Evolutionary conservation across 371 early-diverging fungal genomes (phyloP).

Genomic region (Gilbertella persicaria): DNA sequence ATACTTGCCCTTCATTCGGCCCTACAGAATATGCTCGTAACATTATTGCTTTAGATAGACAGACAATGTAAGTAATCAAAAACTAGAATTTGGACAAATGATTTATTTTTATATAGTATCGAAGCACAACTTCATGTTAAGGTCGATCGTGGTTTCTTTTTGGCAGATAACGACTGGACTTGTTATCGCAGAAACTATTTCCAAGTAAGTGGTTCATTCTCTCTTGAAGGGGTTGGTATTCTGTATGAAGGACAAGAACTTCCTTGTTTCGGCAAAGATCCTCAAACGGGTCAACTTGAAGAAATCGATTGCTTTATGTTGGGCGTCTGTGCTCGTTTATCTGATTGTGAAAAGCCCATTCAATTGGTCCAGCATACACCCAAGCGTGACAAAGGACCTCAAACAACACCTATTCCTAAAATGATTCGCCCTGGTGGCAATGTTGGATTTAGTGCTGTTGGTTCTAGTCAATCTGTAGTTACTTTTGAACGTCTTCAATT

Average conservation of each 20-base stretch:
- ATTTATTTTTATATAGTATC: conserved; percentile 12
- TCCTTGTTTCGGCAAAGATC: conserved; percentile 56
- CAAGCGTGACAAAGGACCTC: conserved; percentile 93
- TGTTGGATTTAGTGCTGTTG: conserved; percentile 41
- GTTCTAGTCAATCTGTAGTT: conserved; percentile 49
- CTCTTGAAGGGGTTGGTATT: conserved; percentile 48
- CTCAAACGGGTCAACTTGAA: conserved; percentile 25
- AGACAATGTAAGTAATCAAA: conserved; percentile 21
- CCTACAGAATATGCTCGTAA: conserved; percentile 29
- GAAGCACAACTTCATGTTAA: conserved; percentile 59
- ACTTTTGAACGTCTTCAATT: conserved; percentile 93
- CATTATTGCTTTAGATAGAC: conserved; percentile 25
- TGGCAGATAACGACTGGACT: conserved; percentile 84
- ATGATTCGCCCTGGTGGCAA: conserved; percentile 61
- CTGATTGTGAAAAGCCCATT: conserved; percentile 62
- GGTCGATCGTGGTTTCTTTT: conserved; percentile 80
- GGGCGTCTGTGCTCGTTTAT: conserved; percentile 64
- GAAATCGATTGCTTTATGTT: conserved; percentile 60
- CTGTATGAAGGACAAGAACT: conserved; percentile 50
- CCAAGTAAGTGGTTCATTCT: conserved; percentile 77
- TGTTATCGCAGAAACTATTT: conserved; percentile 94
- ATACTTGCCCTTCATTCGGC: conserved; percentile 29
- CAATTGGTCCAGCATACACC: conserved; percentile 89
- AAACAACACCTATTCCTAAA: conserved; percentile 66
- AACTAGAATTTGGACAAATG: no score